These are phyloP conservation scores for Oxyria digyna DNA, from an alignment of 148 eudicot species.

Conservation along the genomic window DNA sequence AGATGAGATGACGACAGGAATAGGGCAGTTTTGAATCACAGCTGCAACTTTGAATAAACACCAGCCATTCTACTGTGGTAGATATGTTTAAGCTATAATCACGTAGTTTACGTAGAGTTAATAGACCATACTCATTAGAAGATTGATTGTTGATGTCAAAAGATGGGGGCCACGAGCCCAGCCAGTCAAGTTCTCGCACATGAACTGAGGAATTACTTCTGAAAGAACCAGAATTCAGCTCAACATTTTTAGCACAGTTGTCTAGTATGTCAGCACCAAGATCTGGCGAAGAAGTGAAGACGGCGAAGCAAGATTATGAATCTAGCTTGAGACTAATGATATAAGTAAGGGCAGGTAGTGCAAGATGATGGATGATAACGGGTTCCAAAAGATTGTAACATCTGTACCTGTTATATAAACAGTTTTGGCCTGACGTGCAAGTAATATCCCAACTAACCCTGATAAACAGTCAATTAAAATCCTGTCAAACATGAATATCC, in stretches of 20 bases:
- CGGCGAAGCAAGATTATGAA: neutral
- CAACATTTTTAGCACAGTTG: constrained; percentile 64
- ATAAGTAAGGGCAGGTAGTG: neutral
- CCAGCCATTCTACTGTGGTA: neutral
- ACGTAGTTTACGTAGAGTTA: neutral
- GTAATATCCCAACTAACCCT: constrained; percentile 92
- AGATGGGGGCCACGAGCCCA: constrained; percentile 59
- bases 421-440: constrained; percentile 61
- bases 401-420: constrained; percentile 72
- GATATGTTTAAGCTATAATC: neutral
- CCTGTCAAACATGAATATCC: constrained; percentile 20
- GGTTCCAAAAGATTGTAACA: neutral
- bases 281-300: constrained; percentile 31
- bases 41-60: neutral
- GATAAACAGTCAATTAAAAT: constrained; percentile 27
- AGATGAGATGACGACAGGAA: neutral
- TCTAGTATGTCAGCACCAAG: constrained; percentile 55
- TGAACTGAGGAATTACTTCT: constrained; percentile 38
- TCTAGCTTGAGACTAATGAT: neutral
- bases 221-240: constrained; percentile 42
- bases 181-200: constrained; percentile 98
- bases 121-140: constrained; percentile 19
- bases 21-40: neutral
- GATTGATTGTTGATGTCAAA: constrained; percentile 13
- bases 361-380: neutral